Evolutionary conservation across 768 basidiomycete genomes (phyloP).

Genomic region (Cystoderma amianthinum): DNA sequence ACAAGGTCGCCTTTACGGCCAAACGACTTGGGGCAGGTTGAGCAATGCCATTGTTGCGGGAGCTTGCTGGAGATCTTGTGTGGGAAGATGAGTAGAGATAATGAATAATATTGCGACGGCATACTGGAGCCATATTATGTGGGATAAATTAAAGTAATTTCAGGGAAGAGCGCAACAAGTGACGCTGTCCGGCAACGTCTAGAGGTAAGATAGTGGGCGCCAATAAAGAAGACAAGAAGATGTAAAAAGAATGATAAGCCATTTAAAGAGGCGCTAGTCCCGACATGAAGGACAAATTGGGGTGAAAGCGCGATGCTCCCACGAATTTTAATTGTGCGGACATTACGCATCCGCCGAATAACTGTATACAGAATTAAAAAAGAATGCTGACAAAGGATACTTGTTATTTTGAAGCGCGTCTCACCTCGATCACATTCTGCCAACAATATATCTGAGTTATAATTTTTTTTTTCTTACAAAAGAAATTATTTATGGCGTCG

Average conservation of each 20-base stretch:
- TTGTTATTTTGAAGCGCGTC: neutral
- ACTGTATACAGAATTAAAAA: too few relatives aligned
- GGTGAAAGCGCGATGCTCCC: neutral
- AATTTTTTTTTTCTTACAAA: neutral
- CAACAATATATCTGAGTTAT: neutral
- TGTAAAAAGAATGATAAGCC: neutral
- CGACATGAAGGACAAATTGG: neutral
- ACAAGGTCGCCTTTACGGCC: slow-evolving; percentile 51
- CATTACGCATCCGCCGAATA: too few relatives aligned
- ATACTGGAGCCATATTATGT: slow-evolving; percentile 10
- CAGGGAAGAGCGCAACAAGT: slow-evolving; percentile 17
- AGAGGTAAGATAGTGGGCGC: slow-evolving; percentile 9
- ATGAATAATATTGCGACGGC: too few relatives aligned
- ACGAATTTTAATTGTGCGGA: neutral
- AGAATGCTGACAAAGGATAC: neutral
- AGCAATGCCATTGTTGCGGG: slow-evolving; percentile 27
- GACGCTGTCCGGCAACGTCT: slow-evolving; percentile 42
- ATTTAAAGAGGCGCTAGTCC: neutral
- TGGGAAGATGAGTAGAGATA: slow-evolving; percentile 2
- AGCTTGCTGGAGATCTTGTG: slow-evolving; percentile 4
- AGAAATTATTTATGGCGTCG: too few relatives aligned
- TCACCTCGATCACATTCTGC: neutral
- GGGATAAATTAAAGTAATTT: slow-evolving; percentile 7
- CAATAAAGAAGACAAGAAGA: slow-evolving; percentile 2
- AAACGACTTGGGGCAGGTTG: slow-evolving; percentile 43